These are phyloP conservation scores for Syzygium grande DNA, from an alignment of 345 rosid species.

Conservation along the genomic window DNA sequence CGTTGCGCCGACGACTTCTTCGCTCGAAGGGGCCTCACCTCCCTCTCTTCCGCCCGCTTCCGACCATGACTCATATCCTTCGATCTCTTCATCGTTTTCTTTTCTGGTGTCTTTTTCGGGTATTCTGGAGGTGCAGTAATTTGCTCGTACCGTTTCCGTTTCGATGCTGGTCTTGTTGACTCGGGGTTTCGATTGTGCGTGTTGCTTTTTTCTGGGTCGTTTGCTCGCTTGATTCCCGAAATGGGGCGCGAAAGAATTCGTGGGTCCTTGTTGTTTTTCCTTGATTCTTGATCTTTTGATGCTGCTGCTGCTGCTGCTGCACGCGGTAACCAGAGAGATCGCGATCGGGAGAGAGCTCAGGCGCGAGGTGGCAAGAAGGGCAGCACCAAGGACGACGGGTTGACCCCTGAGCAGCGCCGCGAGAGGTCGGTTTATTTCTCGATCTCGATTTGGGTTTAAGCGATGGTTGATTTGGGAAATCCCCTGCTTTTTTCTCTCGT, in stretches of 20 bases:
- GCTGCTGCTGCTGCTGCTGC: not conserved
- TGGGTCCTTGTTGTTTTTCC: slow-evolving; percentile 2
- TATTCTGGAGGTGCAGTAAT: not conserved
- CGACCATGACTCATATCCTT: slow-evolving; percentile 26
- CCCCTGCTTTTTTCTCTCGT: not conserved
- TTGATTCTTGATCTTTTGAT: slow-evolving; percentile 1
- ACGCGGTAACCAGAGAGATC: slow-evolving; percentile 57
- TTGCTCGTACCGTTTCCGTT: not conserved
- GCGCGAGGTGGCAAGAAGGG: slow-evolving; percentile 18
- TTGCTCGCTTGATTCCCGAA: not conserved
- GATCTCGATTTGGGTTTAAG: not conserved
- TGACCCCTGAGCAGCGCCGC: slow-evolving; percentile 60
- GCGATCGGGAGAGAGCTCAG: slow-evolving; percentile 46
- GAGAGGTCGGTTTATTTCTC: slow-evolving; percentile 18
- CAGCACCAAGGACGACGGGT: slow-evolving; percentile 30
- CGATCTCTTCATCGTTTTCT: not conserved
- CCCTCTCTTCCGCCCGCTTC: not conserved
- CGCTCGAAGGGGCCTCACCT: not conserved
- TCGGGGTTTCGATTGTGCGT: not conserved
- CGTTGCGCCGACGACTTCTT: not conserved
- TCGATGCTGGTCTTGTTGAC: not conserved
- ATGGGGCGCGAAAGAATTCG: not conserved
- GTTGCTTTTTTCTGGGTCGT: not conserved
- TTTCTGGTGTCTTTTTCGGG: not conserved
- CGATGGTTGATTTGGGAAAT: not conserved